Conservation (phyloP, 106 monocot genomes). For the Acanthochlamys bracteata region DNA sequence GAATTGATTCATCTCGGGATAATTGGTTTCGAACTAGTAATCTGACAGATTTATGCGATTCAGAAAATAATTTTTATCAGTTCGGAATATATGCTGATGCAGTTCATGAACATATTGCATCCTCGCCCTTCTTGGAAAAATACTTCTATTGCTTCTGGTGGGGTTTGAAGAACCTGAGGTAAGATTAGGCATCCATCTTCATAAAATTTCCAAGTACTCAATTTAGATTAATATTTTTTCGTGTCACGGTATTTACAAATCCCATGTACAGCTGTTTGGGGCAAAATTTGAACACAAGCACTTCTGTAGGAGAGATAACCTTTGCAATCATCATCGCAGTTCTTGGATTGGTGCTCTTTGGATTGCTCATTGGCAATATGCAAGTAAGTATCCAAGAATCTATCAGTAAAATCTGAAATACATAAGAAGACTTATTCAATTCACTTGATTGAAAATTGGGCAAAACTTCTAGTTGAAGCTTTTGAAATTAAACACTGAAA, state of each 20-base stretch:
- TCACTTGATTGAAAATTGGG: too few relatives aligned
- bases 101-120: slow-evolving; percentile 19
- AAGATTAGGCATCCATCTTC: background rate
- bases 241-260: background rate
- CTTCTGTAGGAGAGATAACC: slow-evolving; percentile 35
- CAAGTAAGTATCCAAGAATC: slow-evolving; percentile 50
- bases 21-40: slow-evolving; percentile 57
- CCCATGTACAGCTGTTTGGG: slow-evolving; percentile 33
- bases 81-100: slow-evolving; percentile 79
- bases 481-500: too few relatives aligned
- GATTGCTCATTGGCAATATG: slow-evolving; percentile 67
- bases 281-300: slow-evolving; percentile 52
- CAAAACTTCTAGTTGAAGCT: too few relatives aligned
- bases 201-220: too few relatives aligned
- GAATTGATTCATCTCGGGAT: slow-evolving; percentile 18
- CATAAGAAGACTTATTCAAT: too few relatives aligned
- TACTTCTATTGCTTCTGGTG: slow-evolving; percentile 71
- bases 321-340: slow-evolving; percentile 56
- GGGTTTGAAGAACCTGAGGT: slow-evolving; percentile 64
- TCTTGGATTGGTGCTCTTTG: slow-evolving; percentile 66
- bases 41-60: slow-evolving; percentile 33
- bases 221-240: too few relatives aligned
- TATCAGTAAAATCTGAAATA: too few relatives aligned
- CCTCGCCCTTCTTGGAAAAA: slow-evolving; percentile 34
- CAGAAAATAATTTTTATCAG: slow-evolving; percentile 36